Evolutionary conservation across 2,329 filamentous ascomycete species (phyloP).

Genomic region (Madurella fahalii): DNA sequence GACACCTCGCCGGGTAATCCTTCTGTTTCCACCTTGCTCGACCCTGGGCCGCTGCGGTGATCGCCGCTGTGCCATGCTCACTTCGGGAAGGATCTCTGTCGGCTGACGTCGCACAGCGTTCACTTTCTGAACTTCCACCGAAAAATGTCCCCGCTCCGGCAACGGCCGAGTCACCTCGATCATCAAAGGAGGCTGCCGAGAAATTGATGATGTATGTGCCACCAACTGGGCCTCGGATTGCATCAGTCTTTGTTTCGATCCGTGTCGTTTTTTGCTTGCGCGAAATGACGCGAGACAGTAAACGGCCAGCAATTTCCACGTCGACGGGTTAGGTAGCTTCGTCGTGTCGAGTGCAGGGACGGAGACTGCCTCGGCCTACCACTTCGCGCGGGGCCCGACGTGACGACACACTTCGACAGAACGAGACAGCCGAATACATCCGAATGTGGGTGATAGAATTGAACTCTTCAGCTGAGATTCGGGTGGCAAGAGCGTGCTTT

Average conservation of each 20-base stretch:
- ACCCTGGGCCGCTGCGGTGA: constrained; percentile 1
- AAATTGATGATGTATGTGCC: too few relatives aligned
- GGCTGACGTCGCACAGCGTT: not conserved
- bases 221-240: not conserved
- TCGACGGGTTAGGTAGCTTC: not conserved
- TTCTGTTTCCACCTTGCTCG: not conserved
- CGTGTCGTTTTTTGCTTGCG: not conserved
- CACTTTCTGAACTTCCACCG: not conserved
- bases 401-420: too few relatives aligned
- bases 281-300: constrained; percentile 6
- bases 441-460: too few relatives aligned
- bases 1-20: not conserved
- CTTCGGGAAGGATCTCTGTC: not conserved
- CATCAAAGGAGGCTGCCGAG: too few relatives aligned
- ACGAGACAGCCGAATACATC: too few relatives aligned
- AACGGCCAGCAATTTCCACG: not conserved
- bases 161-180: too few relatives aligned
- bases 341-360: not conserved
- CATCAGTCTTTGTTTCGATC: not conserved
- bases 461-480: too few relatives aligned
- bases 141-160: too few relatives aligned
- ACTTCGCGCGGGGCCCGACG: too few relatives aligned
- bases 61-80: constrained; percentile 1
- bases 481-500: too few relatives aligned
- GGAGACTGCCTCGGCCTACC: too few relatives aligned